These are phyloP conservation scores for Bacidia rubella DNA, from an alignment of 495 filamentous ascomycete species.

Conservation along the genomic window DNA sequence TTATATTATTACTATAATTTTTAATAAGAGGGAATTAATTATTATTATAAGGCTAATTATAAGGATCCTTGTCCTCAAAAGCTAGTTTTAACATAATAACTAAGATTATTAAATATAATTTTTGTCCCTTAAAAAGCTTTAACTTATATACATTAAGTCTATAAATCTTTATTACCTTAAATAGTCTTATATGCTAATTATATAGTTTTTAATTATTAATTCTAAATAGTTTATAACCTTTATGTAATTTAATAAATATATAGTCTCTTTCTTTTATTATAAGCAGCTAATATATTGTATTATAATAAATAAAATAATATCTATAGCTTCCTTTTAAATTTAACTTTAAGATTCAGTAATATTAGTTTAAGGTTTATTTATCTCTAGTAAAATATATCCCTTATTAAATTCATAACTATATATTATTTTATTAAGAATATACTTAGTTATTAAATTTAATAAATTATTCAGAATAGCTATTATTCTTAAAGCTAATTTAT, in stretches of 20 bases:
- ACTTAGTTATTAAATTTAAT: too few species aligned
- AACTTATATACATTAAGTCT: background rate
- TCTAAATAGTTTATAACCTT: background rate
- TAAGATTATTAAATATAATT: background rate
- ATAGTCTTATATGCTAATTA: background rate
- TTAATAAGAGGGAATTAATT: too few species aligned
- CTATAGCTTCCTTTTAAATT: background rate
- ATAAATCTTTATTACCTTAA: too few species aligned
- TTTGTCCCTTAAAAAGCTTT: background rate
- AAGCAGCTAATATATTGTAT: background rate
- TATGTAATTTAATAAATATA: background rate
- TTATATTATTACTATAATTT: constrained; percentile 6
- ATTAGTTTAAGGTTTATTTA: background rate
- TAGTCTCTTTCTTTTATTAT: background rate
- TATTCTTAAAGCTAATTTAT: background rate
- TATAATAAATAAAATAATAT: background rate
- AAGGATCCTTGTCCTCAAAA: too few species aligned
- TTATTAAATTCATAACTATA: too few species aligned
- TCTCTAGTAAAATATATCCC: background rate
- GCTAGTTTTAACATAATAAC: background rate
- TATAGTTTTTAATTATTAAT: background rate
- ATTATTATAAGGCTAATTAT: too few species aligned
- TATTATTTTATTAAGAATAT: too few species aligned
- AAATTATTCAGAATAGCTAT: too few species aligned
- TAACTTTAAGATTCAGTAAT: background rate